A percentile compares a stretch with the other conserved stretches of the same genome.
These are phyloP conservation scores for Globisporangium nagaii DNA, from an alignment of 352 stramenopile genomes.

Conservation along the genomic window DNA sequence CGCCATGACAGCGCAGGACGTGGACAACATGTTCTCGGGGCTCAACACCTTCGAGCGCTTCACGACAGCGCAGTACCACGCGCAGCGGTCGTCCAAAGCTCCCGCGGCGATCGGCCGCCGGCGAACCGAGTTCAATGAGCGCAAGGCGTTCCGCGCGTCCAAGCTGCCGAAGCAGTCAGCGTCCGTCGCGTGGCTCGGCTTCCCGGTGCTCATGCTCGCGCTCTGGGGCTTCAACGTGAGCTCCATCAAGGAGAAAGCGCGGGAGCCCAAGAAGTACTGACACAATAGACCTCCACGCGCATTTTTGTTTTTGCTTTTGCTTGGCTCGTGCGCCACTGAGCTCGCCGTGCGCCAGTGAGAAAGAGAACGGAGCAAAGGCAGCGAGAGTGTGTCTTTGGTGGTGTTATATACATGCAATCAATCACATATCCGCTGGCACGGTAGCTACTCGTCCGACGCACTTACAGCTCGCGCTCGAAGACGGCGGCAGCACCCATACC, in stretches of 20 bases:
- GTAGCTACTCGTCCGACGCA: neutral
- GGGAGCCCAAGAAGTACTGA: constrained; percentile 24
- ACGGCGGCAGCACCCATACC: constrained; percentile 92
- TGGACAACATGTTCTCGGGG: constrained; percentile 68
- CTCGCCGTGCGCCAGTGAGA: too few species aligned
- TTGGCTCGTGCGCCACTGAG: too few species aligned
- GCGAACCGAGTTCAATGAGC: constrained; percentile 52
- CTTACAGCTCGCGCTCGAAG: constrained; percentile 75
- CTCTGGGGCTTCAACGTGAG: constrained; percentile 64
- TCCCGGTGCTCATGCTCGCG: constrained; percentile 42
- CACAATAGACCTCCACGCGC: too few species aligned
- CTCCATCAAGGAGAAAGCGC: constrained; percentile 44
- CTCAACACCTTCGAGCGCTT: constrained; percentile 76
- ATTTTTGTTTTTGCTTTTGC: too few species aligned
- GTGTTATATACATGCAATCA: neutral
- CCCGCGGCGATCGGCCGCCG: constrained; percentile 54
- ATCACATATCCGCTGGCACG: too few species aligned
- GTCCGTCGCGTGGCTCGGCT: constrained; percentile 57
- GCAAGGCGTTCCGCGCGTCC: constrained; percentile 58
- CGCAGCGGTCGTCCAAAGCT: constrained; percentile 42
- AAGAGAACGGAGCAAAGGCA: too few species aligned
- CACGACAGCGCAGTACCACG: constrained; percentile 69
- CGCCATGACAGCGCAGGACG: constrained; percentile 61
- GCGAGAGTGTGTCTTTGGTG: too few species aligned
- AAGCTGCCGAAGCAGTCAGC: constrained; percentile 56